Evolutionary conservation across 2,329 filamentous ascomycete species (phyloP).

Genomic region (Pestalotiopsis fici): DNA sequence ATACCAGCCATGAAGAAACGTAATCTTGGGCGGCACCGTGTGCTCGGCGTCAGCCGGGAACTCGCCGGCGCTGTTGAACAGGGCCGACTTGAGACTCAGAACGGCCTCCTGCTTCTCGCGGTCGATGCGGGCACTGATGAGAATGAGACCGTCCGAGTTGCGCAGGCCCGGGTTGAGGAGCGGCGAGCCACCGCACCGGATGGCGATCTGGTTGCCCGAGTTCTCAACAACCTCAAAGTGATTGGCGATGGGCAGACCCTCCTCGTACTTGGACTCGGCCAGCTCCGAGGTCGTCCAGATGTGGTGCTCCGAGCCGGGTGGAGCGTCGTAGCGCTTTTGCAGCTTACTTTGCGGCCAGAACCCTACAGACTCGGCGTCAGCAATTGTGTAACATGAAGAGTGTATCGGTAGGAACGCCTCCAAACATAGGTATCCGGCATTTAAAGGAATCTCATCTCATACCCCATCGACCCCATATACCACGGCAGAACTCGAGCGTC

Average conservation of each 20-base stretch:
- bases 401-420: background rate
- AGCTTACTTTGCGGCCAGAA: conserved; percentile 39
- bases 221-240: conserved; percentile 34
- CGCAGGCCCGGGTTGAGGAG: conserved; percentile 24
- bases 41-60: conserved; percentile 19
- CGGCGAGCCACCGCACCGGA: conserved; percentile 31
- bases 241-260: conserved; percentile 30
- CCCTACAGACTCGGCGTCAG: conserved; percentile 34
- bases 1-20: conserved; percentile 29
- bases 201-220: conserved; percentile 26
- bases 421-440: too few relatives aligned
- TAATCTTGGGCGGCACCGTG: conserved; percentile 23
- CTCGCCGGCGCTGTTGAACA: conserved; percentile 27
- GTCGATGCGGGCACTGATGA: conserved; percentile 30
- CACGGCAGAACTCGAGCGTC: conserved; percentile 66
- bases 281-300: conserved; percentile 29
- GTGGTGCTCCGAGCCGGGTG: conserved; percentile 28
- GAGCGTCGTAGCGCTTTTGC: conserved; percentile 30
- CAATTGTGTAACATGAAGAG: background rate
- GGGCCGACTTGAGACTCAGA: conserved; percentile 29
- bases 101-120: conserved; percentile 26
- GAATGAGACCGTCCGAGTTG: conserved; percentile 29
- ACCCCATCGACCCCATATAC: conserved; percentile 69
- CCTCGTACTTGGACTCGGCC: conserved; percentile 24
- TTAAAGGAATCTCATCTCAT: conserved; percentile 19